Percentiles rank a stretch among this genome's conserved stretches.
Evolutionary conservation across 2,329 filamentous ascomycete species (phyloP).

Genomic region (Cladosporium sphaerospermum): DNA sequence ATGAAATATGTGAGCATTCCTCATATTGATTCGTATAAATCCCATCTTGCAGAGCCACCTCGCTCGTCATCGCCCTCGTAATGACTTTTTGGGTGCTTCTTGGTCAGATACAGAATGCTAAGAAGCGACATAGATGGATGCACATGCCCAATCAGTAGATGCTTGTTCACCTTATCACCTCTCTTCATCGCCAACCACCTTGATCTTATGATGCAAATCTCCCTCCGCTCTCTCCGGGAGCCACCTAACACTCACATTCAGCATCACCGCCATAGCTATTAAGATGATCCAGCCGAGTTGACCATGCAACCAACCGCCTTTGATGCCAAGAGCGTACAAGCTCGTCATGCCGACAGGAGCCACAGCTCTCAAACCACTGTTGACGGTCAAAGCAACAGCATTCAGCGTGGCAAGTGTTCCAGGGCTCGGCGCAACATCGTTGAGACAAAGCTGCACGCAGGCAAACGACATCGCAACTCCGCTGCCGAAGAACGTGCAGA

Average conservation of each 20-base stretch:
- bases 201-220: constrained; percentile 14
- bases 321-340: constrained; percentile 62
- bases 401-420: constrained; percentile 65
- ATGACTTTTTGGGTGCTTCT: no score
- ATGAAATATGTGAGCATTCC: no score
- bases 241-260: constrained; percentile 31
- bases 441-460: constrained; percentile 64
- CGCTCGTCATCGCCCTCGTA: no score
- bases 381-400: constrained; percentile 57
- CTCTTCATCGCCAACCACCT: constrained; percentile 8
- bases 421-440: constrained; percentile 63
- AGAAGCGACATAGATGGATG: no score
- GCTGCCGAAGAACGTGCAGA: constrained; percentile 48
- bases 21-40: no score
- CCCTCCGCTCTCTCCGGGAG: constrained; percentile 32
- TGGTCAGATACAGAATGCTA: no score
- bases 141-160: neutral
- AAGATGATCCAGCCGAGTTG: constrained; percentile 62
- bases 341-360: constrained; percentile 60
- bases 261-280: constrained; percentile 32
- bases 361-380: constrained; percentile 58
- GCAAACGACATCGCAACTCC: constrained; percentile 66
- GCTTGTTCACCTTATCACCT: neutral
- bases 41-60: no score
- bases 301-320: constrained; percentile 55